Evolutionary conservation across 2,329 filamentous ascomycete species (phyloP).

Genomic region (Hysterium pulicare): DNA sequence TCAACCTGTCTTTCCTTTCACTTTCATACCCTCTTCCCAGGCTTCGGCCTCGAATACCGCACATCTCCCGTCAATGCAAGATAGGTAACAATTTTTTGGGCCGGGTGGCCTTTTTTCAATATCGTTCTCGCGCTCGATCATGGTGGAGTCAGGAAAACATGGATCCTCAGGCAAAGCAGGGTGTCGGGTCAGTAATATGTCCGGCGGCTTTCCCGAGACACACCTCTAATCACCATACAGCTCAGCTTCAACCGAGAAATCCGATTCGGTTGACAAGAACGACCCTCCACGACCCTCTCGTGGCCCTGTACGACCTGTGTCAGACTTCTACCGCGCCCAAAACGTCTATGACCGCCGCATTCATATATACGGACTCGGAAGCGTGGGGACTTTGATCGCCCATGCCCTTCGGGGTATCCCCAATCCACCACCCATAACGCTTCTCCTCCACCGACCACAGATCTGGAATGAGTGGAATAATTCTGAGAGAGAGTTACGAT

Average conservation of each 20-base stretch:
- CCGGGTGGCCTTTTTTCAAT: constrained; percentile 42
- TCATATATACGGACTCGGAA: constrained; percentile 76
- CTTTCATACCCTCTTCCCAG: constrained; percentile 37
- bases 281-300: neutral
- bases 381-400: constrained; percentile 76
- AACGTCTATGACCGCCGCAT: constrained; percentile 28
- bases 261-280: neutral
- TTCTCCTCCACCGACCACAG: constrained; percentile 65
- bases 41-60: constrained; percentile 46
- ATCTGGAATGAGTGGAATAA: constrained; percentile 47
- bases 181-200: too few species aligned
- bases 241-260: too few species aligned
- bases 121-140: constrained; percentile 16
- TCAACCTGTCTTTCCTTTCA: constrained; percentile 45
- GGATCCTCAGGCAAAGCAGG: neutral
- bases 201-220: too few species aligned
- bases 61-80: constrained; percentile 37
- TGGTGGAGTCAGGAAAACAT: constrained; percentile 15
- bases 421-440: constrained; percentile 68
- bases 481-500: constrained; percentile 41
- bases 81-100: constrained; percentile 41
- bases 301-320: constrained; percentile 9
- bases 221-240: too few species aligned
- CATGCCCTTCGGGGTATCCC: constrained; percentile 62
- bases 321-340: constrained; percentile 31